phyloP scores from a whole-genome alignment of 345 rosid species.

The Toxicodendron radicans region DNA sequence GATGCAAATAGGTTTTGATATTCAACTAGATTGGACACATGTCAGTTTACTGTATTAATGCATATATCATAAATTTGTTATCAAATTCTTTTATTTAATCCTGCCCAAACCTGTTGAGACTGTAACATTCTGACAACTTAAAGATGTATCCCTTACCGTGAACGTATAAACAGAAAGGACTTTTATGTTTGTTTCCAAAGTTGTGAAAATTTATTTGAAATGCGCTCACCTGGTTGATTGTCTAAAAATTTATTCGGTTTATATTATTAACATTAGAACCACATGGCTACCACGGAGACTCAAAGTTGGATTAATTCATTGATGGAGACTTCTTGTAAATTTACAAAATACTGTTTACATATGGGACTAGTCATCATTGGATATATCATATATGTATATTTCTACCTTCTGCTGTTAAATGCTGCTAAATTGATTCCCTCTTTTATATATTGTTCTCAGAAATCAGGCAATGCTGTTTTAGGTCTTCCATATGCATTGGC shows the following conservation, averaged over 20 bases:
- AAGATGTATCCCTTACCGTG: background rate
- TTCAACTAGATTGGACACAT: background rate
- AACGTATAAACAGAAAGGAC: background rate
- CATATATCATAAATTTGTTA: background rate
- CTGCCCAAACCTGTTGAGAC: background rate
- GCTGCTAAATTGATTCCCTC: constrained; percentile 3
- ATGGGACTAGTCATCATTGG: background rate
- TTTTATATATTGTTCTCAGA: constrained; percentile 44
- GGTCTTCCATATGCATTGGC: constrained; percentile 96
- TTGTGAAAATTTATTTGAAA: no score
- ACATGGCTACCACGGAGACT: background rate
- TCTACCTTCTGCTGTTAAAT: background rate
- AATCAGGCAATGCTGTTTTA: constrained; percentile 91
- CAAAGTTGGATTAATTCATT: background rate
- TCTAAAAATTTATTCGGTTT: background rate
- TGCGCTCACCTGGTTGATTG: background rate
- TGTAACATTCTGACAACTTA: background rate
- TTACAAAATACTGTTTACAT: background rate
- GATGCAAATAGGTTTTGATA: background rate
- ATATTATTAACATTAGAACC: background rate
- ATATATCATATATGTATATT: background rate
- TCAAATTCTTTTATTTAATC: background rate
- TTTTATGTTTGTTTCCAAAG: background rate
- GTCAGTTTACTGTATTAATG: background rate
- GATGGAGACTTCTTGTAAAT: background rate